phyloP scores from a whole-genome alignment of 2,329 filamentous ascomycete genomes.

The Dothidotthia symphoricarpi region DNA sequence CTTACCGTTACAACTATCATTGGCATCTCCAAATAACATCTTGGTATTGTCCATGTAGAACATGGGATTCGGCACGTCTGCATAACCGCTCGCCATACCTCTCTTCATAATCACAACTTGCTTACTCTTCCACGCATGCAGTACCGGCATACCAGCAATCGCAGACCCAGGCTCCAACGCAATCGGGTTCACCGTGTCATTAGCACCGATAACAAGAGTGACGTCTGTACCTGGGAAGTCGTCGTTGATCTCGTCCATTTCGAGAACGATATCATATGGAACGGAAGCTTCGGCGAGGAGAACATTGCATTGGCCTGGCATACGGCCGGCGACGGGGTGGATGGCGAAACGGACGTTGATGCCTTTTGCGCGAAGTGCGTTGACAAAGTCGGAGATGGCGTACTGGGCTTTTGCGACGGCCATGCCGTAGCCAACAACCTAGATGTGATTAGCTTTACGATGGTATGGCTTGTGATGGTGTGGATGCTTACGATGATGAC shows the following conservation, averaged over 20 bases:
- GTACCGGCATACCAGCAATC: slow-evolving; percentile 88
- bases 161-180: slow-evolving; percentile 78
- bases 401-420: slow-evolving; percentile 92
- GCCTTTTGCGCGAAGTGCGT: slow-evolving; percentile 69
- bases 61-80: slow-evolving; percentile 90
- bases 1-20: slow-evolving; percentile 70
- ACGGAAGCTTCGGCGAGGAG: slow-evolving; percentile 83
- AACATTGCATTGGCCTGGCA: slow-evolving; percentile 93
- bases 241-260: slow-evolving; percentile 97
- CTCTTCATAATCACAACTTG: slow-evolving; percentile 92
- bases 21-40: slow-evolving; percentile 92
- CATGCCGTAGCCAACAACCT: slow-evolving; percentile 86
- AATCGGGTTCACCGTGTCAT: slow-evolving; percentile 90
- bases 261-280: slow-evolving; percentile 86
- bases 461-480: background rate
- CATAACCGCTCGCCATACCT: slow-evolving; percentile 83
- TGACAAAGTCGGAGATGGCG: slow-evolving; percentile 78
- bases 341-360: slow-evolving; percentile 86
- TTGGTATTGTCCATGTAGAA: slow-evolving; percentile 86
- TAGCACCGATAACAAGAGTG: slow-evolving; percentile 85
- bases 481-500: slow-evolving; percentile 67
- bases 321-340: slow-evolving; percentile 83
- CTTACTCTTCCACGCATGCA: slow-evolving; percentile 93
- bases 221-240: slow-evolving; percentile 84
- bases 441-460: slow-evolving; percentile 2